phyloP scores from a whole-genome alignment of 805 yeast genomes.

The Wickerhamomyces rabaulensis region DNA sequence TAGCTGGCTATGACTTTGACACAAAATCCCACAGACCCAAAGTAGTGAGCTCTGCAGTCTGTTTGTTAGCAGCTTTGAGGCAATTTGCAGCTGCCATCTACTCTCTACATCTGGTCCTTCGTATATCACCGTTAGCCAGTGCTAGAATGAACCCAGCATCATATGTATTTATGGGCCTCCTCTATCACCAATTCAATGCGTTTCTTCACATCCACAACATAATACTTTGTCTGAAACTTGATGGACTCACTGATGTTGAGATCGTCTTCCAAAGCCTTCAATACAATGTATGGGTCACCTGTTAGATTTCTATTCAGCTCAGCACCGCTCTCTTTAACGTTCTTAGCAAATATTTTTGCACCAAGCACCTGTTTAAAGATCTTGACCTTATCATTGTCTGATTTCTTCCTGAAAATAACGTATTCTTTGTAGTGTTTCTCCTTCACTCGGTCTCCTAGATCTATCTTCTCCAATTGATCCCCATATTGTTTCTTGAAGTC shows the following conservation, averaged over 20 bases:
- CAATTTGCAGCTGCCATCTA: too few species aligned
- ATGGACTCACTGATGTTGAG: conserved; percentile 1
- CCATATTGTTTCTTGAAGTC: conserved; percentile 35
- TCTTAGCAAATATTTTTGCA: conserved; percentile 18
- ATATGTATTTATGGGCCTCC: neutral
- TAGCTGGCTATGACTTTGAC: too few species aligned
- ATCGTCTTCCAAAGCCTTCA: neutral
- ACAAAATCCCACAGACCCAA: too few species aligned
- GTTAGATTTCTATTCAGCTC: neutral
- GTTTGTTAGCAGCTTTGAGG: too few species aligned
- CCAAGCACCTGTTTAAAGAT: conserved; percentile 15
- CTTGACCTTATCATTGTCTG: conserved; percentile 10
- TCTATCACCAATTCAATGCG: conserved; percentile 1
- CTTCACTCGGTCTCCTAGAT: conserved; percentile 30
- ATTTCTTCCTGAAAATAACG: conserved; percentile 13
- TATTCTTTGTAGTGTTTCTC: conserved; percentile 35
- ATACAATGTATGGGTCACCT: neutral
- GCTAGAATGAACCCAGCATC: too few species aligned
- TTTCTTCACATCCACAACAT: conserved; percentile 1
- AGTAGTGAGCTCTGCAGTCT: too few species aligned
- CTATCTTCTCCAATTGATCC: conserved; percentile 21
- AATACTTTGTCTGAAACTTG: conserved; percentile 2
- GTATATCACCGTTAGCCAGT: too few species aligned
- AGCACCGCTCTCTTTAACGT: neutral
- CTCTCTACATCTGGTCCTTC: too few species aligned